Percentiles rank a stretch among this genome's conserved stretches.
These are phyloP conservation scores for Synchytrium microbalum DNA, from an alignment of 371 early-diverging fungal species.

Conservation along the genomic window DNA sequence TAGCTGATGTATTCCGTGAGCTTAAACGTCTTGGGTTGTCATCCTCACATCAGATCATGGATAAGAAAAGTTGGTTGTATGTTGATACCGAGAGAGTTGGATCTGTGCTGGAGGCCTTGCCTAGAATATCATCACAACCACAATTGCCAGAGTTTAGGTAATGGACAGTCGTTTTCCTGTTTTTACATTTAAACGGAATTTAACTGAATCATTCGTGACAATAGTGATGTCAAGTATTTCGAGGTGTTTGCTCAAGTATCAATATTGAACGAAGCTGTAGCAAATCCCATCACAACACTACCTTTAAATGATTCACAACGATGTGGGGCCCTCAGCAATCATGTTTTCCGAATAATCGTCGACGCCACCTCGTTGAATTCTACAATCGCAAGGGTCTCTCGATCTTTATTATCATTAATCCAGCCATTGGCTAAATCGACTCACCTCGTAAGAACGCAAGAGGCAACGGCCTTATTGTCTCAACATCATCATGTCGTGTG, in stretches of 20 bases:
- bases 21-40: neutral
- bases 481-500: neutral
- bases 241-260: neutral
- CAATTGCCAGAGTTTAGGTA: too few relatives aligned
- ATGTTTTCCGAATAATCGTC: neutral
- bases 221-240: neutral
- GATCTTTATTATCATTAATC: neutral
- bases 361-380: neutral
- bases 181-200: neutral
- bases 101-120: neutral
- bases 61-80: neutral
- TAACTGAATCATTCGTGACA: too few relatives aligned
- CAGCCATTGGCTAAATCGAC: neutral
- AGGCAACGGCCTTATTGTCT: neutral
- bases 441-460: neutral
- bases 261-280: neutral
- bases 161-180: neutral
- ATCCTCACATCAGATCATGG: neutral
- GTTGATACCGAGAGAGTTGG: neutral
- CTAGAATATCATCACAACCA: neutral
- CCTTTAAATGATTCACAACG: neutral
- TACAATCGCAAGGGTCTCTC: neutral
- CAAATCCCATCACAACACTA: neutral
- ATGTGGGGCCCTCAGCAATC: neutral
- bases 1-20: neutral